These are phyloP conservation scores for Kuraishia piskuri DNA, from an alignment of 805 yeast genomes.

Conservation along the genomic window DNA sequence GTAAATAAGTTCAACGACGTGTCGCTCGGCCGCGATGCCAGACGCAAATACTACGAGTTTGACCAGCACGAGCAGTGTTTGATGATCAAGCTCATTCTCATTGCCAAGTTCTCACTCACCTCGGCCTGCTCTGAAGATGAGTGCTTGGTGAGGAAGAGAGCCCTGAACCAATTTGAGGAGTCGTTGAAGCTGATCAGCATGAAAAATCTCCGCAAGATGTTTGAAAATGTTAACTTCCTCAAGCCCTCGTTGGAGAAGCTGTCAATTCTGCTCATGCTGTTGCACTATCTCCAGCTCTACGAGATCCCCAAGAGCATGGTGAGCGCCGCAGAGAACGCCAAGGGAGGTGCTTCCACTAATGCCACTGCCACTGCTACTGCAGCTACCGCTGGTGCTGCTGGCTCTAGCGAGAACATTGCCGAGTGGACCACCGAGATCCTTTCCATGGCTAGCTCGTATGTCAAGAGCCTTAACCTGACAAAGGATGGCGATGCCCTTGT, in stretches of 20 bases:
- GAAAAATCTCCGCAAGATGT: slow-evolving; percentile 33
- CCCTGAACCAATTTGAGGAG: slow-evolving; percentile 20
- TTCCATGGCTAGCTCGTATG: slow-evolving; percentile 27
- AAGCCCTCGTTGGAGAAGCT: slow-evolving; percentile 38
- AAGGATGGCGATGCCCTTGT: neutral
- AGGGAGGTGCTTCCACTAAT: slow-evolving; percentile 22
- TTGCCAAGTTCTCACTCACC: slow-evolving; percentile 40
- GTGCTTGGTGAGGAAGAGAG: slow-evolving; percentile 6
- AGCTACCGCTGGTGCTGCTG: slow-evolving; percentile 27
- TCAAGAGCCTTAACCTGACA: slow-evolving; percentile 12
- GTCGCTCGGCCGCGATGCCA: slow-evolving; percentile 27
- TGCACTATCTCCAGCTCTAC: slow-evolving; percentile 36
- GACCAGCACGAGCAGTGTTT: slow-evolving; percentile 22
- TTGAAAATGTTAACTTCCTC: slow-evolving; percentile 38
- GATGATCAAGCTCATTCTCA: slow-evolving; percentile 43
- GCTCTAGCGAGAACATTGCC: slow-evolving; percentile 35
- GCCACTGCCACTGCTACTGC: slow-evolving; percentile 34
- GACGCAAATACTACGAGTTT: slow-evolving; percentile 26
- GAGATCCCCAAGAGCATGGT: slow-evolving; percentile 18
- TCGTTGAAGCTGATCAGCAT: slow-evolving; percentile 23
- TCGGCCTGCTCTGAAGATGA: slow-evolving; percentile 29
- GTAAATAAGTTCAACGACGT: slow-evolving; percentile 25
- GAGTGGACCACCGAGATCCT: slow-evolving; percentile 35
- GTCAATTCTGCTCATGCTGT: slow-evolving; percentile 39
- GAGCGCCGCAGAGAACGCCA: slow-evolving; percentile 7